Base-by-base conservation (phyloP, 2,329 filamentous ascomycete genomes). In the Eurotiales sp. region DNA sequence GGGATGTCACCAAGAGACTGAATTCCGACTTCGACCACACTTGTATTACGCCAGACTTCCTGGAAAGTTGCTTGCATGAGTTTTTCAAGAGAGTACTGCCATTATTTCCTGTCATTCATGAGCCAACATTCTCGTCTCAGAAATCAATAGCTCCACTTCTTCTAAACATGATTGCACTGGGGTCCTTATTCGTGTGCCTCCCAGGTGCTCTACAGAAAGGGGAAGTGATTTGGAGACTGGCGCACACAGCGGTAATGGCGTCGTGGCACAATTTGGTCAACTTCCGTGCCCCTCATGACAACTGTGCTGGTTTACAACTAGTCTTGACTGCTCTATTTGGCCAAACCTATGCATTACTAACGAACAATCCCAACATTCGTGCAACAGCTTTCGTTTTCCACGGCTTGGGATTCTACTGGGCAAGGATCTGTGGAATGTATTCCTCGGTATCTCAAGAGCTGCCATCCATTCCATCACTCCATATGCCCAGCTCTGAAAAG, bases 61-160 rank as follows among this genome's bases (percentile, higher is more conserved):
- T 76, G 8, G 73, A 76, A 48, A 70, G 72, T 55, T 74, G 72
- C 55, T 57, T 76, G 14, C 73, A 76, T 52, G 74, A 75, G 71
- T 76, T 75, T 58, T 76, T 75, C 50, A 64, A 65, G 11, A 65
- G 71, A 14, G 74, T 76, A 52, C 73, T 74, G 23, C 72, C 72
- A 3, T 74, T 71, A 1, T 75, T 75, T 49, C 72, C 72, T 4
- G 62, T 75, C 14, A 56, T 75, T n/a, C 72, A 75, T 58, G 63
- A 69, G 53, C 65, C 71, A 25, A 75, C 72, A 0, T 75, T 75
- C 22, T 64, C 74, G 1, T 75, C 74, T 50, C 64, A 68, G 37
- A 72, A 75, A 53, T 74, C 70, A 55, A 69, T 69, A 1, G 71
- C 74, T 50, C 65, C 72, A 12, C 57, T 75, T 14, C 58, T 75